These are phyloP conservation scores for Teratosphaeria gauchensis DNA, from an alignment of 2,329 filamentous ascomycete genomes.

Conservation along the genomic window DNA sequence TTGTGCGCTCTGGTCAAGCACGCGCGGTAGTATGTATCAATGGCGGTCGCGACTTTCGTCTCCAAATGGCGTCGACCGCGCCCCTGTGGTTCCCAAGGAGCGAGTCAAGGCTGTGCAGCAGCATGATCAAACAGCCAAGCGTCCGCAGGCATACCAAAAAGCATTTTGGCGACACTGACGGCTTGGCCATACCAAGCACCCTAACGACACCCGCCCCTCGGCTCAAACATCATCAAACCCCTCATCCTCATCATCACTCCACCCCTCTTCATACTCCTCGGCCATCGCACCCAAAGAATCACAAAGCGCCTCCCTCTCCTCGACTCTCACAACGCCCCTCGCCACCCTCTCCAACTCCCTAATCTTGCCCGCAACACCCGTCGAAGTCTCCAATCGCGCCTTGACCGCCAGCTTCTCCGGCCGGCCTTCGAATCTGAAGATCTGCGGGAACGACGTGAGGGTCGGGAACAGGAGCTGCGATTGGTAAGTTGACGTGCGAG, in stretches of 20 bases:
- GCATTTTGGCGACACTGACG: no score
- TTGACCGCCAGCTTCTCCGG: slow-evolving; percentile 36
- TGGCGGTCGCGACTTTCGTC: no score
- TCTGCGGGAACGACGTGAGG: slow-evolving; percentile 72
- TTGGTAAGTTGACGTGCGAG: slow-evolving; percentile 28
- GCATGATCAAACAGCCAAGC: no score
- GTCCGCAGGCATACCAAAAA: no score
- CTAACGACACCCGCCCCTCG: not conserved
- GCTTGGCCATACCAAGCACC: not conserved
- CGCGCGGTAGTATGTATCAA: no score
- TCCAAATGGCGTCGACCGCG: no score
- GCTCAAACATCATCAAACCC: slow-evolving; percentile 36
- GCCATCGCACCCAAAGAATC: slow-evolving; percentile 74
- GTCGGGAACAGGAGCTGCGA: slow-evolving; percentile 58
- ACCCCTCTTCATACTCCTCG: slow-evolving; percentile 82
- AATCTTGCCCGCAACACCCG: slow-evolving; percentile 59
- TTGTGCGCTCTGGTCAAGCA: no score
- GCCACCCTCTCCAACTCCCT: slow-evolving; percentile 46
- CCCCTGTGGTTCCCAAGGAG: no score
- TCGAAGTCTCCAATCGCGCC: slow-evolving; percentile 60
- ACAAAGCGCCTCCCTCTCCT: slow-evolving; percentile 74
- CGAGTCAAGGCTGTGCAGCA: no score
- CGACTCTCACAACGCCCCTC: slow-evolving; percentile 53
- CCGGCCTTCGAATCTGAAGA: slow-evolving; percentile 47
- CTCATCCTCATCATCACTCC: slow-evolving; percentile 64